These are phyloP conservation scores for Boletus tylopilopsis DNA, from an alignment of 768 basidiomycete genomes.

Conservation along the genomic window DNA sequence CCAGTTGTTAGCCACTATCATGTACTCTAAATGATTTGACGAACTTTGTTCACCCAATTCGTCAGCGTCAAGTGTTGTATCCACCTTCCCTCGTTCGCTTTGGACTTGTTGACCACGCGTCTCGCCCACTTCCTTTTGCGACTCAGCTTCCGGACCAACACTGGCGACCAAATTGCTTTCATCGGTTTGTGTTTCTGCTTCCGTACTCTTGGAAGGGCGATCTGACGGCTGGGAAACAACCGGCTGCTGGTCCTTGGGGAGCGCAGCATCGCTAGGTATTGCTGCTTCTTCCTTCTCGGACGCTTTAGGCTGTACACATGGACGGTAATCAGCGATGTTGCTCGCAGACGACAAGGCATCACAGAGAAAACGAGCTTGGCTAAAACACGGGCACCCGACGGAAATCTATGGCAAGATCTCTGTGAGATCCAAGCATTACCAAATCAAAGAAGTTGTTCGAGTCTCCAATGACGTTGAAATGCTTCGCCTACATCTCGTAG, in stretches of 20 bases:
- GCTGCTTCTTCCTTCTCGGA: neutral
- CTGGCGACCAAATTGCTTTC: neutral
- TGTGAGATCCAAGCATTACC: neutral
- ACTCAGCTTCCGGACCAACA: neutral
- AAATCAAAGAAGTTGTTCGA: neutral
- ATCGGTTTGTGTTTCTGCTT: neutral
- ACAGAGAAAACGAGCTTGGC: neutral
- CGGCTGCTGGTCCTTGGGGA: neutral
- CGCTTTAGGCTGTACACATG: slow-evolving; percentile 1
- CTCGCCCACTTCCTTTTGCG: neutral
- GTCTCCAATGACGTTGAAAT: neutral
- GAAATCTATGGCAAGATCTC: neutral
- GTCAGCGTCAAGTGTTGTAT: neutral
- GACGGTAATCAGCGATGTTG: slow-evolving; percentile 5
- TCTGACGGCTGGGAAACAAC: neutral
- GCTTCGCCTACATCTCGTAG: neutral
- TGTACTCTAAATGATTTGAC: neutral
- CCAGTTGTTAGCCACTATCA: neutral
- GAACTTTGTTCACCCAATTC: slow-evolving; percentile 10
- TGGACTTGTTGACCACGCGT: neutral
- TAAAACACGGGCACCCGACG: neutral
- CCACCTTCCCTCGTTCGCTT: neutral
- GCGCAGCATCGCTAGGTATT: neutral
- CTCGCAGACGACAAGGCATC: neutral
- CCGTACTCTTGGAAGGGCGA: neutral